phyloP scores from a whole-genome alignment of 768 basidiomycete species.

The Xerocomellus amylosporus region DNA sequence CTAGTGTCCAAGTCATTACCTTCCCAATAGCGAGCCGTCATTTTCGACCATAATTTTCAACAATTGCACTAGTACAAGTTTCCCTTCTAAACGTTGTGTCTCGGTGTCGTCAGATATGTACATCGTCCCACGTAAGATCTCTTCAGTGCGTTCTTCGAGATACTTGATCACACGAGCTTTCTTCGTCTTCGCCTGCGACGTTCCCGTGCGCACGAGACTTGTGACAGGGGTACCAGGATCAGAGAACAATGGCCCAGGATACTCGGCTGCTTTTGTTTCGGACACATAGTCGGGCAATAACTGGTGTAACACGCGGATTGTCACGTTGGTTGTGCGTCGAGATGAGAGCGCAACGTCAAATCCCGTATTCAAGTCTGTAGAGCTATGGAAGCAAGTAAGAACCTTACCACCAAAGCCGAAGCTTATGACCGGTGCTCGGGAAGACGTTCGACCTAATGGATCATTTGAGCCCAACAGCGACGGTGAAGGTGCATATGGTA shows the following conservation, averaged over 20 bases:
- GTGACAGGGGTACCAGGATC: conserved; percentile 66
- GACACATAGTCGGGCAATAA: conserved; percentile 67
- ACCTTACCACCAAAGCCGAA: conserved; percentile 95
- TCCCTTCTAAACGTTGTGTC: conserved; percentile 67
- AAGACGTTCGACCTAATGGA: conserved; percentile 69
- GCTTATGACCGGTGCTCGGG: conserved; percentile 73
- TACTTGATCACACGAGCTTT: conserved; percentile 77
- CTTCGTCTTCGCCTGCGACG: conserved; percentile 73
- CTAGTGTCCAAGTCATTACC: conserved; percentile 44
- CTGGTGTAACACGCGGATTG: conserved; percentile 64
- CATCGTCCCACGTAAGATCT: conserved; percentile 72
- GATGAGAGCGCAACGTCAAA: conserved; percentile 77
- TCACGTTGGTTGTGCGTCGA: conserved; percentile 65
- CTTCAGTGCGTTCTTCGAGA: conserved; percentile 68
- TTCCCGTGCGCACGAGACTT: conserved; percentile 64
- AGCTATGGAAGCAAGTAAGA: conserved; percentile 82
- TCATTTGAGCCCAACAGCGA: conserved; percentile 81
- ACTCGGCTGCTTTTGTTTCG: conserved; percentile 52
- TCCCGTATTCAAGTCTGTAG: conserved; percentile 61
- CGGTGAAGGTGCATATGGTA: conserved; percentile 80
- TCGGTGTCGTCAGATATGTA: conserved; percentile 60
- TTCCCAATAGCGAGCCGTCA: conserved; percentile 84
- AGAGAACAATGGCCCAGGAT: conserved; percentile 84
- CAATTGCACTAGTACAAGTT: conserved; percentile 68
- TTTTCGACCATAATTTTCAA: conserved; percentile 82